Conservation (phyloP, 306 rosid species). For the Trifolium pratense region DNA sequence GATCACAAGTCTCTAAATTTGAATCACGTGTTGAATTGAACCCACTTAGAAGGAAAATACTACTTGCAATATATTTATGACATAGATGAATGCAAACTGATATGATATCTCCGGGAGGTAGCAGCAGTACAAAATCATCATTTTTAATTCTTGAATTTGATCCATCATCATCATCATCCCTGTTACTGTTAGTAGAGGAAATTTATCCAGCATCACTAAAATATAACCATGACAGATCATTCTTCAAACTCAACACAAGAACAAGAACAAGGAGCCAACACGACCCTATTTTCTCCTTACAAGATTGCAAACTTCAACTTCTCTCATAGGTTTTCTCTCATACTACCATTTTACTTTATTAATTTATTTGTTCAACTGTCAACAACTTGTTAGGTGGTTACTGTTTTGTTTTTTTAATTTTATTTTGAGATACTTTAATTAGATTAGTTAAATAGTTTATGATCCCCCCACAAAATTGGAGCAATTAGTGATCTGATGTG, state of each 20-base stretch:
- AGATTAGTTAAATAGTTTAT: too few relatives aligned
- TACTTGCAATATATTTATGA: neutral
- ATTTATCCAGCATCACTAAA: neutral
- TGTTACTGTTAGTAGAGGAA: neutral
- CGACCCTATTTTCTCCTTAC: conserved; percentile 65
- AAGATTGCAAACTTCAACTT: conserved; percentile 49
- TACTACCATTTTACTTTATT: neutral
- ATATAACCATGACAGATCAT: conserved; percentile 48
- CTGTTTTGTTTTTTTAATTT: too few relatives aligned
- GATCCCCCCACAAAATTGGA: too few relatives aligned
- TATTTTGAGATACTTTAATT: too few relatives aligned
- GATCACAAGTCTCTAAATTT: neutral
- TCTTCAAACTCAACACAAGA: conserved; percentile 14
- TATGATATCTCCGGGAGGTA: too few relatives aligned
- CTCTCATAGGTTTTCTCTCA: conserved; percentile 47
- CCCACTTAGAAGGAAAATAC: neutral
- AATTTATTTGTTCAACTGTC: too few relatives aligned
- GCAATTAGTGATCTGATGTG: neutral
- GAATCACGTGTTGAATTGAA: conserved; percentile 3
- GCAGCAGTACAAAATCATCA: neutral
- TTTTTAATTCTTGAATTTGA: neutral
- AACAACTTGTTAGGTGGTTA: too few relatives aligned
- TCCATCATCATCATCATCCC: neutral
- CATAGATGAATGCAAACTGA: neutral
- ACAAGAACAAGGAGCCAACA: neutral